Base-by-base conservation (phyloP, 495 filamentous ascomycete genomes). In the Achaetomiella virescens region DNA sequence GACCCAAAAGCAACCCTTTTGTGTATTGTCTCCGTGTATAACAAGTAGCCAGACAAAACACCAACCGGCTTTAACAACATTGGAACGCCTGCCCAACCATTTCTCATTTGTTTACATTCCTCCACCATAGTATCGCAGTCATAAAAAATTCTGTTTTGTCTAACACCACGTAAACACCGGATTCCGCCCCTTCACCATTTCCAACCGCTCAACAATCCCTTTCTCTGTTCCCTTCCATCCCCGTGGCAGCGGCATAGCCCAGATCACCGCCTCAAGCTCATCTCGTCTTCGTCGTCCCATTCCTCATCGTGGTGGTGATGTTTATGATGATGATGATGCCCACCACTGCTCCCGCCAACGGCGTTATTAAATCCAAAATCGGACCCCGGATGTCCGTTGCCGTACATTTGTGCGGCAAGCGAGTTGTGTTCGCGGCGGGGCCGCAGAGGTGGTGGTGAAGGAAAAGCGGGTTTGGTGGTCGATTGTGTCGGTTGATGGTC, bases 111-210 rank as follows among this genome's bases (percentile, higher is more conserved):
- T n/a, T n/a, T n/a, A n/a, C n/a, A n/a, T n/a, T n/a, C n/a, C n/a
- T n/a, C n/a, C n/a, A n/a, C n/a, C n/a, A n/a, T n/a, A n/a, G n/a
- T n/a, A n/a, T n/a, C n/a, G n/a, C n/a, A n/a, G n/a, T n/a, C n/a
- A n/a, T n/a, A n/a, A n/a, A n/a, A n/a, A n/a, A n/a, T n/a, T 9
- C 27, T 31, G 27, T 9, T 31, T 9, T 38, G 5, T 41, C 40
- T 55, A 97, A 79, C 95, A 98, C 90, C 93, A 98, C 37, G 88
- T 96, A 72, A 98, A 98, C 14, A 98, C 89, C 15, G 93, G 93
- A 69, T 95, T 93, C 70, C 86, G 89, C 69, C 83, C 87, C 76
- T 97, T 97, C 29, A 98, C 92, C 46, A 90, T 86, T 75, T 97
- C 93, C 50, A 98, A 67, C 62, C 93, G 75, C 75, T 98, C 93